phyloP scores from a whole-genome alignment of 73 alveolate genomes.

The Loxodes magnus region DNA sequence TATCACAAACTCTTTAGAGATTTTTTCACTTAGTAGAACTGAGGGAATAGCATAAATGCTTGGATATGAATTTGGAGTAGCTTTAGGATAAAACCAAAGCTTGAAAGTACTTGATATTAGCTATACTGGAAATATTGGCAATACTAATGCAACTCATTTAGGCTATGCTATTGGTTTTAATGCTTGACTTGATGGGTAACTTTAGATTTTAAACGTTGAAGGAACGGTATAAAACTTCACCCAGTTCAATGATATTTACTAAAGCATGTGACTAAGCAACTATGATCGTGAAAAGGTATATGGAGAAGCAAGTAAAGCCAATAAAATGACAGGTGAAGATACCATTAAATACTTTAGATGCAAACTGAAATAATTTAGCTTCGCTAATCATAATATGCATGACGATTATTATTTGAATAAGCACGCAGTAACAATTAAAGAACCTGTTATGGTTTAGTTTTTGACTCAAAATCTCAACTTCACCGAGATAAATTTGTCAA shows the following conservation, averaged over 20 bases:
- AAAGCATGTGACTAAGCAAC: constrained; percentile 59
- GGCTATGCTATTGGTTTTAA: constrained; percentile 81
- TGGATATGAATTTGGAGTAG: constrained; percentile 65
- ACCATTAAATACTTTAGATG: constrained; percentile 51
- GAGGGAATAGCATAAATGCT: constrained; percentile 13
- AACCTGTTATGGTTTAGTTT: constrained; percentile 8
- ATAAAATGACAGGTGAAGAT: constrained; percentile 57
- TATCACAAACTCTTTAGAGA: not conserved
- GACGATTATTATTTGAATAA: constrained; percentile 27
- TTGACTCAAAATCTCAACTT: constrained; percentile 5
- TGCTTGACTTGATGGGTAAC: constrained; percentile 67
- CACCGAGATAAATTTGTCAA: constrained; percentile 11
- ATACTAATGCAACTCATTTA: constrained; percentile 16
- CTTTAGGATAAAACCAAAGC: constrained; percentile 87
- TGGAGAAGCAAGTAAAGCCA: constrained; percentile 54
- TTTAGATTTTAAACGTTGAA: constrained; percentile 37
- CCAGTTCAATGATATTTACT: constrained; percentile 25
- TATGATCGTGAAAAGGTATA: constrained; percentile 71
- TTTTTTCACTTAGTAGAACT: too few relatives aligned
- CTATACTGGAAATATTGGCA: constrained; percentile 19
- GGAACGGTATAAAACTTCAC: constrained; percentile 21
- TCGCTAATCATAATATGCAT: constrained; percentile 34
- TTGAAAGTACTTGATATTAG: constrained; percentile 55
- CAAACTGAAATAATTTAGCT: constrained; percentile 45
- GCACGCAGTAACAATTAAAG: constrained; percentile 13